Percentiles rank a stretch among this genome's conserved stretches.
phyloP scores from a whole-genome alignment of 2,329 filamentous ascomycete species.

The Mollisiaceae sp. region DNA sequence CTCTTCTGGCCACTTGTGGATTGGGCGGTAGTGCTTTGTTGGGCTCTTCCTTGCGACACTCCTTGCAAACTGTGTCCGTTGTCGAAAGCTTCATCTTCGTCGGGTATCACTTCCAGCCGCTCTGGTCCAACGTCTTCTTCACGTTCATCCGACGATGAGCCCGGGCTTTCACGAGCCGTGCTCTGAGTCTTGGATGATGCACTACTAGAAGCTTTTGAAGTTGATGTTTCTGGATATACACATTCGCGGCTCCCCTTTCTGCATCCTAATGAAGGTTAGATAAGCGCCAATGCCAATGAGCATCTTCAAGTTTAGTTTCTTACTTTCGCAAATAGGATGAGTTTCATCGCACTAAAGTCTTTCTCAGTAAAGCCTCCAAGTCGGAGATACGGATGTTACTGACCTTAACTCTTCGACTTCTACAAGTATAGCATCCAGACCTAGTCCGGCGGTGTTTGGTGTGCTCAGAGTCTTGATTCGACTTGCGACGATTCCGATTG shows the following conservation, averaged over 20 bases:
- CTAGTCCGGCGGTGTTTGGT: constrained; percentile 93
- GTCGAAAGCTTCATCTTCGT: constrained; percentile 54
- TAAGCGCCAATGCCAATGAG: constrained; percentile 25
- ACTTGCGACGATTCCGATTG: constrained; percentile 39
- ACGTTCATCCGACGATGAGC: constrained; percentile 58
- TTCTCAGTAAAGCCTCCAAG: background rate
- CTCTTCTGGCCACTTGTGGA: constrained; percentile 45
- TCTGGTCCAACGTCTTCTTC: constrained; percentile 53
- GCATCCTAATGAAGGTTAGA: constrained; percentile 64
- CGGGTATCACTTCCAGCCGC: constrained; percentile 58
- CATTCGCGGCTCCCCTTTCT: constrained; percentile 91
- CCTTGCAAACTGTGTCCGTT: constrained; percentile 32
- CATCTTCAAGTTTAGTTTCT: constrained; percentile 36
- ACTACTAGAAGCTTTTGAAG: constrained; percentile 40
- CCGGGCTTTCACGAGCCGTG: constrained; percentile 48
- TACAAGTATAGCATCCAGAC: constrained; percentile 93
- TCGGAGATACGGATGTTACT: constrained; percentile 18
- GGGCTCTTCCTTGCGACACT: constrained; percentile 39
- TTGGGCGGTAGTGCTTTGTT: constrained; percentile 48
- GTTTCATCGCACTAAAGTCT: constrained; percentile 80
- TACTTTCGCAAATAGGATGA: constrained; percentile 83
- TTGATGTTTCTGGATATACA: constrained; percentile 77
- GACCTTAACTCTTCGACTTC: constrained; percentile 84
- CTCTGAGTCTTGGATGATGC: constrained; percentile 40
- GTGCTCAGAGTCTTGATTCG: constrained; percentile 38